Evolutionary conservation across 257 asterid genomes (phyloP).

Genomic region (Fraxinus pennsylvanica): DNA sequence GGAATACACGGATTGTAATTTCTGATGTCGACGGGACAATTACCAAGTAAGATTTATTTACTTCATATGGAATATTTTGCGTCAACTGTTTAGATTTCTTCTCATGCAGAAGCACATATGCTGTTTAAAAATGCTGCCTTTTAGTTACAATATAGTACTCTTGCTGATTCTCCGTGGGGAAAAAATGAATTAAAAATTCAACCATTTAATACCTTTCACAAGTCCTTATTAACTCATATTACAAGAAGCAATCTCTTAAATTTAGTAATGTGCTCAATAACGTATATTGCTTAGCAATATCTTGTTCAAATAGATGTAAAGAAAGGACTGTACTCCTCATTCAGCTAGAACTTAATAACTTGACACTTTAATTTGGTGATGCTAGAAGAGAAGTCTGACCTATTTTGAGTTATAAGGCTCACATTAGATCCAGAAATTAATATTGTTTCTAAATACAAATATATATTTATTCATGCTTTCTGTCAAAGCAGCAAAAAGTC

Average conservation of each 20-base stretch:
- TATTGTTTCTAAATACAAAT: neutral
- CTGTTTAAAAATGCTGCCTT: neutral
- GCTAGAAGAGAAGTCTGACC: neutral
- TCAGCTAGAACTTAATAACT: neutral
- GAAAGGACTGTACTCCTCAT: neutral
- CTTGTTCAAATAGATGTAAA: neutral
- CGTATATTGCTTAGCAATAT: neutral
- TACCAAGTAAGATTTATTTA: constrained; percentile 66
- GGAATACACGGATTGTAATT: constrained; percentile 94
- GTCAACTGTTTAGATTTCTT: neutral
- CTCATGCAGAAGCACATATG: neutral
- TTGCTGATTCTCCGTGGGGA: neutral
- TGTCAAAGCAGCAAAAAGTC: neutral
- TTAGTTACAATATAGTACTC: neutral
- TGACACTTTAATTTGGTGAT: neutral
- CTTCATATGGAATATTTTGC: neutral
- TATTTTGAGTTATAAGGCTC: neutral
- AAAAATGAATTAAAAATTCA: neutral
- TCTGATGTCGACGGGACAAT: constrained; percentile 99
- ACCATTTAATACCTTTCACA: neutral
- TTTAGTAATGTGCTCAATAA: neutral
- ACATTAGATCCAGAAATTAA: neutral
- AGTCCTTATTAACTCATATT: neutral
- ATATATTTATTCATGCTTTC: neutral
- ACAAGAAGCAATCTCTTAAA: neutral